phyloP scores from a whole-genome alignment of 345 rosid species.

The Melaleuca quinquenervia region DNA sequence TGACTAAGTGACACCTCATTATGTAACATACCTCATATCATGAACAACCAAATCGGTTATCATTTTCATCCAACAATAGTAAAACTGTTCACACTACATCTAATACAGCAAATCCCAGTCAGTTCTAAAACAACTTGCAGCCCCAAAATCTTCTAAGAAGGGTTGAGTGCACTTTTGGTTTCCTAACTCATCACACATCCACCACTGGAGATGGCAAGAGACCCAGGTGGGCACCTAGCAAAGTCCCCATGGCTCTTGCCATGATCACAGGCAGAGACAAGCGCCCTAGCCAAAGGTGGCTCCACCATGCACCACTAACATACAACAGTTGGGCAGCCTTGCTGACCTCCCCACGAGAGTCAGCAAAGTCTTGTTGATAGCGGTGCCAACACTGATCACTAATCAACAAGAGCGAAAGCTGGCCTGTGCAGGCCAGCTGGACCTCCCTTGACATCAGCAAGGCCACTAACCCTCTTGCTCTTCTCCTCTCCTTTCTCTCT shows the following conservation, averaged over 20 bases:
- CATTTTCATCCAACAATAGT: neutral
- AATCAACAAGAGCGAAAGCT: neutral
- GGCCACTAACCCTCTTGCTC: neutral
- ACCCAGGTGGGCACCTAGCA: neutral
- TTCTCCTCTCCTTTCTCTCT: neutral
- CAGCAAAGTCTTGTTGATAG: neutral
- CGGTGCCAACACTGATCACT: neutral
- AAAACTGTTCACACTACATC: neutral
- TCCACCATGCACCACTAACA: neutral
- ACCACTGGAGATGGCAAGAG: neutral
- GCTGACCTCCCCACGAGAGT: neutral
- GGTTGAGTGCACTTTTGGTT: neutral
- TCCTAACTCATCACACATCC: neutral
- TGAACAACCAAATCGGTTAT: neutral
- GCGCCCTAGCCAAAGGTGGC: neutral
- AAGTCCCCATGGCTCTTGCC: neutral
- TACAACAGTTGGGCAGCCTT: neutral
- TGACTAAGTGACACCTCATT: neutral
- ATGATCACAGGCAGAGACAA: neutral
- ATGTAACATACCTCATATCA: neutral
- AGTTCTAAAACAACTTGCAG: neutral
- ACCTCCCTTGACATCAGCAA: neutral
- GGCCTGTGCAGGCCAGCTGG: neutral
- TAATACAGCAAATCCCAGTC: neutral
- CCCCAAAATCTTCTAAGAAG: neutral